Evolutionary conservation across 2,329 filamentous ascomycete genomes (phyloP), one percentile per base, ranked within the genome.

Genomic region (Fusarium continuum): DNA sequence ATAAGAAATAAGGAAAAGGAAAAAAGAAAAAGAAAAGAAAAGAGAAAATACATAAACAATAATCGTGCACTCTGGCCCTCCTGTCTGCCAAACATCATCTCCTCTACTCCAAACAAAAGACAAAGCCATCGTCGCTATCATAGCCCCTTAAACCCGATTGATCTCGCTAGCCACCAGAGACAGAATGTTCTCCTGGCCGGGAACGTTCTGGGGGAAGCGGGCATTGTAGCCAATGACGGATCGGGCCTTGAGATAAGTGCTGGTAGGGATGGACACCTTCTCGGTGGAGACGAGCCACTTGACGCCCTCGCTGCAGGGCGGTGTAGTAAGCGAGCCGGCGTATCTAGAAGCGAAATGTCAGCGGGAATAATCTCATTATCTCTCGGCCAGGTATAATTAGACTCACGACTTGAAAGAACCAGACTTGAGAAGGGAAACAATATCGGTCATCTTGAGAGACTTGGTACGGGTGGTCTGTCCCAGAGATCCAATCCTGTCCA

Each of bases 271-370:
- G 29, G 73, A 71, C 4, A 87, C 70, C 31, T 80, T 79, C 52
- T 82, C 65, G 57, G 78, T 75, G 62, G 80, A 81, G 35, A 87
- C 74, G 41, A 85, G 74, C 78, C 85, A 88, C 9, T 73, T 76
- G 19, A 88, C 76, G 22, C 81, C 81, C 72, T 88, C 85, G 14
- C 78, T 78, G 75, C 86, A 88, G 5, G 86, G 86, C 17, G 87
- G 86, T 0, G 85, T 88, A 34, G 86, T 89, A 40, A 89, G 77
- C 16, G 84, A 87, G 17, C 86, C 86, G 11, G 74, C 72, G 76
- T 88, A 89, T 28, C 70, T 72, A 25, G 3, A 26, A 10, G 19
- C 2, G 2, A 0, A 10, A 5, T 39, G 60, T 67, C 35, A 70
- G 65, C 16, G 38, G 10, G 5, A 13, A 41, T 19, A 1, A 7